Base-by-base conservation (phyloP, 2,329 filamentous ascomycete species). In the Emergomyces pasteurianus region DNA sequence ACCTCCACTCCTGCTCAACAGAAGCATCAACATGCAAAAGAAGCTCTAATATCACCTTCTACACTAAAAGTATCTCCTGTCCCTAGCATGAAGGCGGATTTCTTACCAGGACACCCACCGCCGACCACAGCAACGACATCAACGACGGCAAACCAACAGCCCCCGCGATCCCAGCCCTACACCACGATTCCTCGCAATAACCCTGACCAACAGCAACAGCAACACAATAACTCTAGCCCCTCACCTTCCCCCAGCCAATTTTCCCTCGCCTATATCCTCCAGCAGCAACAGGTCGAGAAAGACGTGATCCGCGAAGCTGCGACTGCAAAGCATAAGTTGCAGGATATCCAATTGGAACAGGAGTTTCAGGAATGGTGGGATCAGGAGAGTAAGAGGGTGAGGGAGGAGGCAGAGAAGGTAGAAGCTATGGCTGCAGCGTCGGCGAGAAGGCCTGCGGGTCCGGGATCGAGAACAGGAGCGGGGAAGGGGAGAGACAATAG, bases 331-430 rank as follows among this genome's bases (percentile, higher is more conserved):
- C 83, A 92, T 60, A 94, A 89, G 64, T 77, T 99, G 36, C 86
- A 95, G 69, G 94, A 97, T 64, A 99, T 99, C 62, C 94, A 99
- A 72, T 86, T 94, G 65, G 94, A 99, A 74, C 94, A 99, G 71
- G 90, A 90, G 58, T 99, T 99, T 71, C 90, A 96, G 71, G 86
- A 95, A 71, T 96, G 92, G 91, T 96, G 91, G 91, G 90, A 95
- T 66, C 86, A 88, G 64, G 92, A 96, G 73, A 90, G 86, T 67
- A 81, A 81, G 62, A 81, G 88, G 34, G 83, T 87, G 43, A 86
- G 87, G 65, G 83, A 87, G 65, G 84, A 85, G 63, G 82, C 83
- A 63, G 79, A 79, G 55, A 67, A 67, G 50, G 65, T 61, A 28
- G 61, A 58, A 9, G 61, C 63, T 26, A 38, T 60, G 21, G 60